Evolutionary conservation across 495 filamentous ascomycete genomes (phyloP), one percentile per base, ranked within the genome.

Genomic region (Aspergillus hancockii): DNA sequence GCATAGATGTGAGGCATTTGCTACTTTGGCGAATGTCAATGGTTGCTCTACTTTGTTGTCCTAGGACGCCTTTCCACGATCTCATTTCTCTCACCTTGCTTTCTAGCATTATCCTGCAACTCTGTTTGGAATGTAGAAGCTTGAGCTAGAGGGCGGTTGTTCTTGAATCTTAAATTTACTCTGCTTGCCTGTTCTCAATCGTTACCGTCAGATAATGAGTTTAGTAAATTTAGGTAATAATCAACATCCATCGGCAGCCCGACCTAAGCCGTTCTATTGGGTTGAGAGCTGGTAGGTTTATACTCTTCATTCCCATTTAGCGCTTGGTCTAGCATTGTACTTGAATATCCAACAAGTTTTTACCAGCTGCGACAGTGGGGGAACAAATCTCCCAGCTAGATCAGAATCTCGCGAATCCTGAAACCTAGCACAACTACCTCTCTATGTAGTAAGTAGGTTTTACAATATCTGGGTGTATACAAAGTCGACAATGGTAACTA

Each of bases 101-200:
- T 57, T 41, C 60, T 55, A 55, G 59, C 50, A 52, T 31, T 60
- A 57, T 46, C 60, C 59, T 63, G 34, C 55, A 56, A 58, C 54
- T 30, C 18, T 53, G 51, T 65, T 62, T 54, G 61, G 54, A 45
- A 59, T 57, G 63, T 73, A 70, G 72, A 71, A 68, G 61, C 70
- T 64, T 63, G 67, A 60, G 52, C 55, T 60, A 63, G 59, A 64
- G 61, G 57, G 62, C 67, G 62, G 60, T 55, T 55, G 47, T 54
- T 47, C 13, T 30, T 56, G 8, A 58, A 55, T 63, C 51, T 59
- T 56, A 46, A 40, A 41, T 55, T 45, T 45, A 18, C 51, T 32
- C 38, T 47, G 19, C 30, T 58, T 60, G 23, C 41, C 36, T n/a
- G 60, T 52, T 54, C 22, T 63, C 46, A 63, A 2, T 41, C 38